A percentile compares a stretch with the other conserved stretches of the same genome.
phyloP scores from a whole-genome alignment of 495 filamentous ascomycete genomes.

The Clohesyomyces aquaticus region DNA sequence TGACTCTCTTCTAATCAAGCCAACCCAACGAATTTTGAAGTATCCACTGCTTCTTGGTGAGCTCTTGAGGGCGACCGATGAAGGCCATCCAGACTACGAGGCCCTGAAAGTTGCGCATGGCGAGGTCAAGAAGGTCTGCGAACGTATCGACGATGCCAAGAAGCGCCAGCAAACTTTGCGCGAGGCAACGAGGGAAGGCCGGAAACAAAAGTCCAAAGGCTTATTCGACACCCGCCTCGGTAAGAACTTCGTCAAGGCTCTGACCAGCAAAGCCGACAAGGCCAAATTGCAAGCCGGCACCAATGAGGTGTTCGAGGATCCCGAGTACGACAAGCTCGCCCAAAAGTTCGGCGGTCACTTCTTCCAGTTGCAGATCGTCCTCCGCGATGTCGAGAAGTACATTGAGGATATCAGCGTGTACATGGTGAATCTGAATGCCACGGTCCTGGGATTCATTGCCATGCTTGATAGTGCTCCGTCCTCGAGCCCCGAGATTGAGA shows the following conservation, averaged over 20 bases:
- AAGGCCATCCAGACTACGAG: constrained; percentile 78
- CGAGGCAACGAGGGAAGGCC: constrained; percentile 82
- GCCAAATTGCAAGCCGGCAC: constrained; percentile 68
- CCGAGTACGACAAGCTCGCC: constrained; percentile 72
- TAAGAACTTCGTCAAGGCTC: constrained; percentile 70
- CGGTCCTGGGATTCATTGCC: constrained; percentile 69
- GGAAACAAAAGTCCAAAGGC: constrained; percentile 77
- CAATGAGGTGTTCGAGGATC: constrained; percentile 72
- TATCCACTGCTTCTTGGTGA: constrained; percentile 84
- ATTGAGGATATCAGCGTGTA: constrained; percentile 68
- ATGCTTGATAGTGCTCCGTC: constrained; percentile 63
- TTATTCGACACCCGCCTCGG: constrained; percentile 52
- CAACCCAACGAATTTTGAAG: constrained; percentile 87
- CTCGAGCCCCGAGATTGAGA: constrained; percentile 78
- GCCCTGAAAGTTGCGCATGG: constrained; percentile 65
- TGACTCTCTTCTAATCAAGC: constrained; percentile 92
- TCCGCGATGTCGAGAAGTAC: constrained; percentile 89
- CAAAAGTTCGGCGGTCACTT: constrained; percentile 85
- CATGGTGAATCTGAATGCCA: constrained; percentile 72
- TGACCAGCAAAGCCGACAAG: constrained; percentile 84
- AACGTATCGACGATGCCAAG: constrained; percentile 90
- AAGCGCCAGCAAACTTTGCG: constrained; percentile 87
- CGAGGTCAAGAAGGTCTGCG: constrained; percentile 69
- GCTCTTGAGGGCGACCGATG: constrained; percentile 75
- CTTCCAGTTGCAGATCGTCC: constrained; percentile 83